These are phyloP conservation scores for Russula olivacea DNA, from an alignment of 768 basidiomycete species.

Conservation along the genomic window DNA sequence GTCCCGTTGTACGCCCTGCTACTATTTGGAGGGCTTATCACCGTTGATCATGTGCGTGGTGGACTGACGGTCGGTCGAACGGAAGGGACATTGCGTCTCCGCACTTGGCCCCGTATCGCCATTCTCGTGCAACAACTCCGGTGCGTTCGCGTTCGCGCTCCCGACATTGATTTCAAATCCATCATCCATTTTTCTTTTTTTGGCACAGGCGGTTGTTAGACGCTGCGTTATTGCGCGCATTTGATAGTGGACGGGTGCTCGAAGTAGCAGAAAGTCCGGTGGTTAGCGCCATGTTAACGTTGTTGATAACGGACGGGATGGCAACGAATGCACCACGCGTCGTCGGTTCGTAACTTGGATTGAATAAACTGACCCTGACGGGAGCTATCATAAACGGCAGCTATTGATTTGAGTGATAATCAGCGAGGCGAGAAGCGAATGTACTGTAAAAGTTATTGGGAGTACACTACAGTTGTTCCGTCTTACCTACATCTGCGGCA, in stretches of 20 bases:
- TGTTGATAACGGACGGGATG: conserved; percentile 37
- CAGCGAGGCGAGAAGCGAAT: not conserved
- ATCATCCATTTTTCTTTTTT: not conserved
- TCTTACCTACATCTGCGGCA: not conserved
- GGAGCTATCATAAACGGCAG: no score
- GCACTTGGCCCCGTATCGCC: conserved; percentile 86
- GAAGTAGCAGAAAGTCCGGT: conserved; percentile 48
- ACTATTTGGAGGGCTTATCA: conserved; percentile 75
- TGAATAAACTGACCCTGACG: not conserved
- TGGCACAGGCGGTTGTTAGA: conserved; percentile 57
- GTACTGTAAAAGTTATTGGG: no score
- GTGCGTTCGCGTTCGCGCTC: conserved; percentile 37
- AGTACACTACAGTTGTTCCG: not conserved
- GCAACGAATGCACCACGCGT: not conserved
- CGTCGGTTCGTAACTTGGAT: not conserved
- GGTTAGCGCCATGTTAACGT: conserved; percentile 39
- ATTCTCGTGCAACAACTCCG: conserved; percentile 82
- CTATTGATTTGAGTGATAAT: no score
- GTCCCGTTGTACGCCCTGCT: conserved; percentile 84
- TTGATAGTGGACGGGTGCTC: conserved; percentile 55
- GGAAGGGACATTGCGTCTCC: conserved; percentile 53
- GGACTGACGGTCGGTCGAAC: conserved; percentile 55
- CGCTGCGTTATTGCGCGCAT: conserved; percentile 53
- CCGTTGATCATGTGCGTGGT: conserved; percentile 75
- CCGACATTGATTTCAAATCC: not conserved